Conservation (phyloP, 2,329 filamentous ascomycete species). For the Fusarium transvaalense region DNA sequence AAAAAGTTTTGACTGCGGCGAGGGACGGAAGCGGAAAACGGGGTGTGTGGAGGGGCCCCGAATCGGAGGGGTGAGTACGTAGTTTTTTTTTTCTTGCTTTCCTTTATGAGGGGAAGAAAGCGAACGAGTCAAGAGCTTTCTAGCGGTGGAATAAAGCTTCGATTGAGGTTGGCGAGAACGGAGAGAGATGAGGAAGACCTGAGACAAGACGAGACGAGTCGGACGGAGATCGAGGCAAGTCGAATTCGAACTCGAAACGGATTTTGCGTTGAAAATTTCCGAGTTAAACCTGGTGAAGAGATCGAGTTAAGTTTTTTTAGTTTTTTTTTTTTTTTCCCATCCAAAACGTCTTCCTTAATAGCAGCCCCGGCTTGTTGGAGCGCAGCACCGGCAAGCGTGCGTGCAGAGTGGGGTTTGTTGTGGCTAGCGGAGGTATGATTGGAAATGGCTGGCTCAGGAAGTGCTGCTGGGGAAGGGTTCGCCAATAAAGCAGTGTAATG, state of each 20-base stretch:
- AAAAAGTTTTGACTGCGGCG: constrained; percentile 47
- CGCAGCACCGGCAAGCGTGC: constrained; percentile 27
- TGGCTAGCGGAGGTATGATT: constrained; percentile 41
- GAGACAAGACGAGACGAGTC: constrained; percentile 37
- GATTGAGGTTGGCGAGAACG: constrained; percentile 13
- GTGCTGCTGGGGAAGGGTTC: constrained; percentile 17
- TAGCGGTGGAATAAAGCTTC: constrained; percentile 25
- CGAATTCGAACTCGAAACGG: constrained; percentile 17
- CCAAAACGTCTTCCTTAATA: constrained; percentile 27
- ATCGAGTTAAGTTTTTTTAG: constrained; percentile 15
- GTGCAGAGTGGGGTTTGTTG: constrained; percentile 33
- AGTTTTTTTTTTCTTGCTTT: constrained; percentile 29
- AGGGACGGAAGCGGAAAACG: constrained; percentile 47
- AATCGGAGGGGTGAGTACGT: constrained; percentile 45
- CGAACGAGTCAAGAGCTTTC: constrained; percentile 24
- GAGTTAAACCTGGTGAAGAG: constrained; percentile 34
- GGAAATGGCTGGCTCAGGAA: constrained; percentile 41
- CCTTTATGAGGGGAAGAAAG: constrained; percentile 24
- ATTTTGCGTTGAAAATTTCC: constrained; percentile 36
- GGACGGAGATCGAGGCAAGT: constrained; percentile 31
- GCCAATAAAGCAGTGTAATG: constrained; percentile 8
- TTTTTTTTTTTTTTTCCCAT: constrained; percentile 39
- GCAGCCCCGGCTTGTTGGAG: constrained; percentile 44
- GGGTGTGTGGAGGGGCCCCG: constrained; percentile 46
- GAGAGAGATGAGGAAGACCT: constrained; percentile 18